phyloP scores from a whole-genome alignment of 768 basidiomycete species.

The Thelephora ganbajun region DNA sequence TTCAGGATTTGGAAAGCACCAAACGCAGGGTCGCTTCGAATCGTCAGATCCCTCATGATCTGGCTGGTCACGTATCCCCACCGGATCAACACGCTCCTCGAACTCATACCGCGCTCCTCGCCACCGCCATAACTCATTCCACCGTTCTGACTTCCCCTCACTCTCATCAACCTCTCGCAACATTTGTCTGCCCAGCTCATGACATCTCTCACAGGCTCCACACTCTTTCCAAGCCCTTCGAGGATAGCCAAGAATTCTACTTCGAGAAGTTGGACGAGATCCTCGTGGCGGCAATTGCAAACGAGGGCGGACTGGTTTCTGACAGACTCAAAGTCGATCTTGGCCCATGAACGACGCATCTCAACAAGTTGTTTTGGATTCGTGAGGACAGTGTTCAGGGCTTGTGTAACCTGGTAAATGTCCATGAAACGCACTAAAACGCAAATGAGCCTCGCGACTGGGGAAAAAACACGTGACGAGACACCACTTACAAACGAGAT shows the following conservation, averaged over 20 bases:
- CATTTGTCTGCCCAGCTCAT: slow-evolving; percentile 91
- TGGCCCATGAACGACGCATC: slow-evolving; percentile 80
- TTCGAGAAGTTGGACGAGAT: slow-evolving; percentile 72
- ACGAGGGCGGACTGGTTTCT: slow-evolving; percentile 88
- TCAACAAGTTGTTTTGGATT: slow-evolving; percentile 76
- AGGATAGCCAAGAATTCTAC: slow-evolving; percentile 72
- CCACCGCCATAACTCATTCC: slow-evolving; percentile 71
- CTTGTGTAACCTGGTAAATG: slow-evolving; percentile 86
- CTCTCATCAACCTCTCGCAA: slow-evolving; percentile 72
- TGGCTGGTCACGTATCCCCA: slow-evolving; percentile 92
- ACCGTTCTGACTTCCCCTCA: slow-evolving; percentile 43
- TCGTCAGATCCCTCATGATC: slow-evolving; percentile 89
- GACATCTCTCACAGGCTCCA: slow-evolving; percentile 72
- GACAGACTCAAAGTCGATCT: slow-evolving; percentile 83
- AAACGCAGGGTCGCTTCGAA: slow-evolving; percentile 84
- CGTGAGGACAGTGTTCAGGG: slow-evolving; percentile 74
- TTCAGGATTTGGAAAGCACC: slow-evolving; percentile 89
- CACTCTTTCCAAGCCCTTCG: slow-evolving; percentile 56
- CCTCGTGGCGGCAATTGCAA: slow-evolving; percentile 86
- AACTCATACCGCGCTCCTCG: slow-evolving; percentile 68
- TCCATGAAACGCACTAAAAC: slow-evolving; percentile 73
- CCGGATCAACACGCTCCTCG: slow-evolving; percentile 74
- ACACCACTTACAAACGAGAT: slow-evolving; percentile 62
- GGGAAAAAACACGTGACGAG: neutral
- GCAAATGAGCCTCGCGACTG: slow-evolving; percentile 2